Conservation (phyloP, 2,329 filamentous ascomycete genomes). For the Sporothrix pallida region DNA sequence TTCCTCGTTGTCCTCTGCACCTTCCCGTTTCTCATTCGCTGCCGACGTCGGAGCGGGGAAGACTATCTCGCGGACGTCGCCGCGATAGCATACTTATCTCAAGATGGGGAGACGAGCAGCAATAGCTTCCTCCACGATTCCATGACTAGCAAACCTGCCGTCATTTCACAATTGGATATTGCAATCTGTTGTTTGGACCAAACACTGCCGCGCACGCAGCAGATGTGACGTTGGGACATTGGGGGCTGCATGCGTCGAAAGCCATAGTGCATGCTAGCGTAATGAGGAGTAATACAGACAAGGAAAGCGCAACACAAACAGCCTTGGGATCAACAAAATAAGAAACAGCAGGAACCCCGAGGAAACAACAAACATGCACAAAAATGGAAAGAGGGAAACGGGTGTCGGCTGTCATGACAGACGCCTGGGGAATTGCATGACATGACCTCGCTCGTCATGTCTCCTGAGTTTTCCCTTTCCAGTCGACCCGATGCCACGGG, state of each 20-base stretch:
- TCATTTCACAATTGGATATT: constrained; percentile 33
- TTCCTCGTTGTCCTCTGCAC: neutral
- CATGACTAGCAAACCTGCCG: constrained; percentile 13
- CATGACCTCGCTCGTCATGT: neutral
- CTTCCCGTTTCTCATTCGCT: neutral
- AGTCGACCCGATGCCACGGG: neutral
- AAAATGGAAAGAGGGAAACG: neutral
- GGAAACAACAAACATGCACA: neutral
- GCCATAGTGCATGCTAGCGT: constrained; percentile 9
- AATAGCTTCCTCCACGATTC: neutral
- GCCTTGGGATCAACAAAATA: neutral
- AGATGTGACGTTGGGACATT: constrained; percentile 5
- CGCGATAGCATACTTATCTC: constrained; percentile 17
- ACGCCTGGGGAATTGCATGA: neutral
- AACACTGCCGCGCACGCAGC: constrained; percentile 15
- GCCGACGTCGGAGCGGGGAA: constrained; percentile 33
- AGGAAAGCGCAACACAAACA: constrained; percentile 1
- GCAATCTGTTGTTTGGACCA: constrained; percentile 27
- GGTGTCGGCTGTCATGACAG: constrained; percentile 16
- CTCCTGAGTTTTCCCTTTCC: neutral
- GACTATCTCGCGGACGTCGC: constrained; percentile 19
- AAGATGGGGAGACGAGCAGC: neutral
- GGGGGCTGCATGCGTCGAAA: neutral
- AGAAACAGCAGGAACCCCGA: neutral
- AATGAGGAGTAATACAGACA: neutral